Conservation (phyloP, 305 asterid species). For the Striga hermonthica region DNA sequence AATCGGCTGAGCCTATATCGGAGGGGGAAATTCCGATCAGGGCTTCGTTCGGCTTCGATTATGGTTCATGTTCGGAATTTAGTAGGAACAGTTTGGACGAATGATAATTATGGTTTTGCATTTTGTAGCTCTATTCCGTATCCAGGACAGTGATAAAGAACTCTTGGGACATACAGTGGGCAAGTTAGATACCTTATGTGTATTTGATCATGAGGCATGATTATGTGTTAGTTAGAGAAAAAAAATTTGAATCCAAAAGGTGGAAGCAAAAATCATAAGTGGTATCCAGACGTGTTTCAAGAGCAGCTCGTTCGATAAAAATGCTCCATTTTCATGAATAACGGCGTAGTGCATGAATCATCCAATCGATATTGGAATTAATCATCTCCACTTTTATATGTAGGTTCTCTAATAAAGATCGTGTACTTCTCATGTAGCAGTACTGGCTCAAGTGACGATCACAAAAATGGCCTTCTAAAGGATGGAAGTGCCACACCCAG, state of each 20-base stretch:
- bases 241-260: neutral
- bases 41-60: neutral
- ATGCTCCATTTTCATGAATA: slow-evolving; percentile 2
- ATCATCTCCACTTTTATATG: slow-evolving; percentile 16
- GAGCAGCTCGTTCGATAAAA: neutral
- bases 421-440: slow-evolving; percentile 64
- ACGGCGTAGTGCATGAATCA: slow-evolving; percentile 10
- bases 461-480: slow-evolving; percentile 31
- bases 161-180: too few species aligned
- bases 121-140: too few species aligned
- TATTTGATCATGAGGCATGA: too few species aligned
- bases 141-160: too few species aligned
- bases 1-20: neutral
- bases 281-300: slow-evolving; percentile 18
- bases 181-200: neutral
- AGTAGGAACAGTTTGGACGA: too few species aligned
- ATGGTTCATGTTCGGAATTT: neutral
- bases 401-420: slow-evolving; percentile 78
- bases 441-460: slow-evolving; percentile 40
- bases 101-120: neutral
- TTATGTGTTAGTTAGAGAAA: neutral
- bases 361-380: slow-evolving; percentile 26
- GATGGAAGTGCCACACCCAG: slow-evolving; percentile 37
- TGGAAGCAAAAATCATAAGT: slow-evolving; percentile 12
- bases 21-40: slow-evolving; percentile 9